Evolutionary conservation across 1,284 basidiomycete species (phyloP).

Genomic region (Moniliella sp.): DNA sequence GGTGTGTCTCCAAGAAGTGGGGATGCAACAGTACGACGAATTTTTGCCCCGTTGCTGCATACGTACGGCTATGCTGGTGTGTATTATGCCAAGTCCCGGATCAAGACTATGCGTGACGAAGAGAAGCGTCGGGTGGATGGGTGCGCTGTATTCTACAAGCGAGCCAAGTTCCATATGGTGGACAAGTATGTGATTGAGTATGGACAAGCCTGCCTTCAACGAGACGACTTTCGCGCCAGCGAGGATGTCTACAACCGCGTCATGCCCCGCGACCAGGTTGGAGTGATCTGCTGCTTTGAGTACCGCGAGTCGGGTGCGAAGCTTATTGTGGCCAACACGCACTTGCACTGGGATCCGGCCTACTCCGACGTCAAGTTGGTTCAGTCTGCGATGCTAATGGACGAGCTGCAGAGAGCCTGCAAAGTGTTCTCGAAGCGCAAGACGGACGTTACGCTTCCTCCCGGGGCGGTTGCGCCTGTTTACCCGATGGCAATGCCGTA

Average conservation of each 20-base stretch:
- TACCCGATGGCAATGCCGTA: constrained; percentile 64
- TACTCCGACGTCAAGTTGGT: constrained; percentile 93
- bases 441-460: constrained; percentile 40
- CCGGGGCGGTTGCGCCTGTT: constrained; percentile 36
- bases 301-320: constrained; percentile 64
- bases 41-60: constrained; percentile 56
- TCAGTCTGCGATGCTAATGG: constrained; percentile 71
- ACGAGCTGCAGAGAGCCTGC: constrained; percentile 73
- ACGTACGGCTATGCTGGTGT: constrained; percentile 70
- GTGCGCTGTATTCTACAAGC: constrained; percentile 87
- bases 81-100: constrained; percentile 77
- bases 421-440: constrained; percentile 65
- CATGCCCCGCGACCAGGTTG: constrained; percentile 82
- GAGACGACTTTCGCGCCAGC: constrained; percentile 85
- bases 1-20: constrained; percentile 73
- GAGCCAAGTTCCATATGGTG: constrained; percentile 62
- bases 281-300: constrained; percentile 67
- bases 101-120: constrained; percentile 71
- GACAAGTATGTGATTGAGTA: constrained; percentile 89
- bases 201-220: constrained; percentile 72
- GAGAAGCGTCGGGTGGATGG: constrained; percentile 78
- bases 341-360: constrained; percentile 78
- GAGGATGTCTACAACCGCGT: constrained; percentile 99
- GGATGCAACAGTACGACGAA: constrained; percentile 75
- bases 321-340: constrained; percentile 68